Base-by-base conservation (phyloP, 1,284 basidiomycete species). In the Naganishia cerealis region DNA sequence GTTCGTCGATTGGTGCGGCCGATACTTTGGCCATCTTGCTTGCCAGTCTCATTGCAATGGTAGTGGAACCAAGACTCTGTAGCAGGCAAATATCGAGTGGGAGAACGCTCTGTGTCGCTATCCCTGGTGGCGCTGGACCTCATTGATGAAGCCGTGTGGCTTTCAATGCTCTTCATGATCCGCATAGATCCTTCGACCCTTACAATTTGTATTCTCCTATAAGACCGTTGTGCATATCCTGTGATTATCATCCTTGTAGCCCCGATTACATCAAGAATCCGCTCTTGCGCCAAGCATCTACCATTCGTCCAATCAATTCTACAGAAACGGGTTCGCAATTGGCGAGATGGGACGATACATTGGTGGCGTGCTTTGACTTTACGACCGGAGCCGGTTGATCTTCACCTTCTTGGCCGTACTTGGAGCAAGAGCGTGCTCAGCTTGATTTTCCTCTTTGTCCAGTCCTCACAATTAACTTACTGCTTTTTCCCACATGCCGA, bases 401-500 rank as follows among this genome's bases (percentile, higher is more conserved):
- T 16, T n/a, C 57, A n/a, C 54, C 53, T 3, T 52, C 1, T 39
- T 56, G 38, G 12, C 69, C 71, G 61, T 73, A 73, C 72, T 73
- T 21, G 4, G 43, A 15, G 24, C 52, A 38, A 57, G 58, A 7
- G n/a, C 42, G n/a, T 2, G 10, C 38, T 58, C 36, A 43, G 40
- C 16, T 29, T 10, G 39, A 43, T 2, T 21, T 24, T n/a, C 26
- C 2, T 26, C 10, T 46, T 24, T 12, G 8, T 9, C 12, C 8
- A 36, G 16, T 6, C 36, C 5, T 10, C 16, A 4, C 38, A n/a
- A 48, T 16, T 5, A 1, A 15, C 73, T 74, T 57, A 76, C 75
- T 4, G 75, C 75, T 9, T 59, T 48, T 59, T 62, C 42, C 76
- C 76, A 77, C 70, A 77, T 70, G 2, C 46, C 40, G 54, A 76